A percentile compares a stretch with the other conserved stretches of the same genome.
These are phyloP conservation scores for Zygotorulaspora sp. DNA, from an alignment of 805 yeast genomes.

Conservation along the genomic window DNA sequence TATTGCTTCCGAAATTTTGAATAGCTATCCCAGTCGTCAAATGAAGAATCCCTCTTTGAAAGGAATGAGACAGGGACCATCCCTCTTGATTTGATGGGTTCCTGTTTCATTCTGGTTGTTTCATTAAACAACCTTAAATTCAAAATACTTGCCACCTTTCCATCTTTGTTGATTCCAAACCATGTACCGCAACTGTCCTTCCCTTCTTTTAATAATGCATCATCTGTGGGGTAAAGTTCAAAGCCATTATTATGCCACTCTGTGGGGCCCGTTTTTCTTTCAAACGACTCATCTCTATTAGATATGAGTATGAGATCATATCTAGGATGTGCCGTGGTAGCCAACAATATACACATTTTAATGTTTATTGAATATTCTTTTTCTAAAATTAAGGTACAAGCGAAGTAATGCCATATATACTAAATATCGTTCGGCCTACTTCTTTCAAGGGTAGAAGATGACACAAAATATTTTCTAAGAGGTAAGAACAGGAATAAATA, in stretches of 20 bases:
- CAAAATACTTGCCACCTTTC: slow-evolving; percentile 66
- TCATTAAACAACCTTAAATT: slow-evolving; percentile 56
- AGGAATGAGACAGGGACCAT: slow-evolving; percentile 41
- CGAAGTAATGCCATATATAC: too few relatives aligned
- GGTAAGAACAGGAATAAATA: too few relatives aligned
- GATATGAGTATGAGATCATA: slow-evolving; percentile 74
- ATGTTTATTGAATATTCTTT: too few relatives aligned
- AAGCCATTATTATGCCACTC: slow-evolving; percentile 30
- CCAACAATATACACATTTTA: slow-evolving; percentile 72
- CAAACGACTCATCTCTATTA: slow-evolving; percentile 82
- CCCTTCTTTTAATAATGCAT: slow-evolving; percentile 39
- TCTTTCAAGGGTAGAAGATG: too few relatives aligned
- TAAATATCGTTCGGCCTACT: too few relatives aligned
- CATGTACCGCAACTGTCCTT: slow-evolving; percentile 68
- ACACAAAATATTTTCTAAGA: too few relatives aligned
- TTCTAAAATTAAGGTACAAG: too few relatives aligned
- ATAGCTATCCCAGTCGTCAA: slow-evolving; percentile 28
- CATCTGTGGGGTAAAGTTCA: slow-evolving; percentile 67
- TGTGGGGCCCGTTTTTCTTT: slow-evolving; percentile 66
- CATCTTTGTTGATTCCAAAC: slow-evolving; percentile 66
- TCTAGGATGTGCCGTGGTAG: slow-evolving; percentile 63
- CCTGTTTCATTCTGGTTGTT: slow-evolving; percentile 9
- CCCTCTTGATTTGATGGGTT: slow-evolving; percentile 40
- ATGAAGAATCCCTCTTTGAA: slow-evolving; percentile 22
- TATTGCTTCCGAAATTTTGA: slow-evolving; percentile 24